These are phyloP conservation scores for Ophiocordyceps sinensis DNA, from an alignment of 2,329 filamentous ascomycete genomes.

Conservation along the genomic window DNA sequence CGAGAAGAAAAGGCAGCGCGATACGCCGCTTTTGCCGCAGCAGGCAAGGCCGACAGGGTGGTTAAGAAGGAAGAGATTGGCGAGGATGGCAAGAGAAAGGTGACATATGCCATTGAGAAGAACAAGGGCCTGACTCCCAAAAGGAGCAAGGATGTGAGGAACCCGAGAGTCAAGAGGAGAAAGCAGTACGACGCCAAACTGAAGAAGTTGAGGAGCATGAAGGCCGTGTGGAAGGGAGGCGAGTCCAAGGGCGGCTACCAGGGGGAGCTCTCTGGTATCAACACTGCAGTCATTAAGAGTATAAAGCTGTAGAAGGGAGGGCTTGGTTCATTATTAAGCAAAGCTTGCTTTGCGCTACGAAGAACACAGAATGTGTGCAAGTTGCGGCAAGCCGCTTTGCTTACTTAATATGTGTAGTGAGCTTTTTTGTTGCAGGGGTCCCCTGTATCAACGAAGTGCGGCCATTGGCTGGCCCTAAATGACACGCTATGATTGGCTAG, in stretches of 20 bases:
- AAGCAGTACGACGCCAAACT: slow-evolving; percentile 93
- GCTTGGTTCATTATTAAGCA: too few relatives aligned
- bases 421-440: too few relatives aligned
- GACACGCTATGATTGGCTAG: too few relatives aligned
- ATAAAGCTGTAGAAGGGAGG: slow-evolving; percentile 54
- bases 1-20: slow-evolving; percentile 54
- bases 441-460: too few relatives aligned
- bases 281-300: slow-evolving; percentile 84
- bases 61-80: slow-evolving; percentile 56
- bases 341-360: too few relatives aligned
- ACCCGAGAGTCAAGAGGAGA: slow-evolving; percentile 95
- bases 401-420: too few relatives aligned
- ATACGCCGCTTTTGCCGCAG: slow-evolving; percentile 40
- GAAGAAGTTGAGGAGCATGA: slow-evolving; percentile 88
- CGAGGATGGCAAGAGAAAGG: slow-evolving; percentile 77
- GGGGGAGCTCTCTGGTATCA: slow-evolving; percentile 91
- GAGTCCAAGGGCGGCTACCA: slow-evolving; percentile 75
- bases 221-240: slow-evolving; percentile 72
- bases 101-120: slow-evolving; percentile 89
- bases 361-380: too few relatives aligned
- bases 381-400: too few relatives aligned
- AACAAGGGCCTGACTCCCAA: slow-evolving; percentile 89
- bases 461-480: too few relatives aligned
- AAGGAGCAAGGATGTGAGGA: slow-evolving; percentile 85
- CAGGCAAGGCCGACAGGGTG: slow-evolving; percentile 48